A percentile compares a stretch with the other conserved stretches of the same genome.
These are phyloP conservation scores for Hymenoscyphus infarciens DNA, from an alignment of 2,329 filamentous ascomycete species.

Conservation along the genomic window DNA sequence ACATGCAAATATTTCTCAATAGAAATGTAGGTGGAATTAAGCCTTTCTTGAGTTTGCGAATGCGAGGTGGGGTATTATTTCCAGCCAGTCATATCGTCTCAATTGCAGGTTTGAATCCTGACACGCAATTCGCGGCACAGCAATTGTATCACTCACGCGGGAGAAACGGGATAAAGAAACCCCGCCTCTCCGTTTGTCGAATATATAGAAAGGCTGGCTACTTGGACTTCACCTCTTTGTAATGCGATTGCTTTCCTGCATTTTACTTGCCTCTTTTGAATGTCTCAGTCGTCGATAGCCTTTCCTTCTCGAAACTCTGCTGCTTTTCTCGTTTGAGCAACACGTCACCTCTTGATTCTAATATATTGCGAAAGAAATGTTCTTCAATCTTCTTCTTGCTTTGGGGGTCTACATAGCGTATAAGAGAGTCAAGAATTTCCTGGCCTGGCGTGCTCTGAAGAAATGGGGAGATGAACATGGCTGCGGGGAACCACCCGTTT, in stretches of 20 bases:
- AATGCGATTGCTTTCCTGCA: background rate
- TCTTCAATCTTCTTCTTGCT: background rate
- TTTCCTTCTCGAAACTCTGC: too few relatives aligned
- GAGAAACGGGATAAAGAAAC: background rate
- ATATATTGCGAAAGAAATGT: background rate
- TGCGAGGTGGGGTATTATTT: background rate
- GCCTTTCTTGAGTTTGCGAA: background rate
- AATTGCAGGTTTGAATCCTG: background rate
- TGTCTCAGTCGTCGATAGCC: background rate
- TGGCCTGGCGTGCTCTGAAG: slow-evolving; percentile 21
- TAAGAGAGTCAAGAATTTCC: slow-evolving; percentile 16
- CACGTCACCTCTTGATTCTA: background rate
- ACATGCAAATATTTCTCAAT: background rate
- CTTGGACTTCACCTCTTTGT: too few relatives aligned
- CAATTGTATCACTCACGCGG: background rate
- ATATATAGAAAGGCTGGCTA: background rate
- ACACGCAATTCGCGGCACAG: background rate
- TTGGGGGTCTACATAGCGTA: slow-evolving; percentile 10
- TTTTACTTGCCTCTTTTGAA: background rate
- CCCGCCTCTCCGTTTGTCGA: background rate
- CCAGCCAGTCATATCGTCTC: background rate
- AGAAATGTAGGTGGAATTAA: background rate
- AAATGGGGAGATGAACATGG: slow-evolving; percentile 24
- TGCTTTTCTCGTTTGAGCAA: too few relatives aligned
- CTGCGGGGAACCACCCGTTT: slow-evolving; percentile 17